A percentile compares a stretch with the other conserved stretches of the same genome.
Conservation (phyloP, 768 basidiomycete species). For the Calocybe gangraenosa region DNA sequence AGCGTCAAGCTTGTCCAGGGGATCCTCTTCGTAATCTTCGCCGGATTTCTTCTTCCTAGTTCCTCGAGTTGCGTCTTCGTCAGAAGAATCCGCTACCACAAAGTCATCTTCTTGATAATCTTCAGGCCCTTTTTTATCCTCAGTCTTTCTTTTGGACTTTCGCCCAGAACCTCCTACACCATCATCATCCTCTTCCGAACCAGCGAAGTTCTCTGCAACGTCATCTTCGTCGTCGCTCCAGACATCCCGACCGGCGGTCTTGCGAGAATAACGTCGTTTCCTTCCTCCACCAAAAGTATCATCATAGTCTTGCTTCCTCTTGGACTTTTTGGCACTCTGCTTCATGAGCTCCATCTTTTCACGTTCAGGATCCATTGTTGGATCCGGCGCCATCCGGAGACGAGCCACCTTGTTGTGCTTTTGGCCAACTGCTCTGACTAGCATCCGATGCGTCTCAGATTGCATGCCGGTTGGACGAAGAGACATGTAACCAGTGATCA, state of each 20-base stretch:
- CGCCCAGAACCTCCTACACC: conserved; percentile 29
- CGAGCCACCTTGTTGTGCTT: conserved; percentile 80
- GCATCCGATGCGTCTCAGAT: conserved; percentile 83
- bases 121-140: conserved; percentile 52
- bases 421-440: conserved; percentile 82
- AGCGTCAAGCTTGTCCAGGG: conserved; percentile 68
- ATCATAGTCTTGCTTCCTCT: conserved; percentile 50
- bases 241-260: conserved; percentile 35
- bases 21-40: conserved; percentile 40
- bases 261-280: conserved; percentile 40
- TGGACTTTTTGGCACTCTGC: conserved; percentile 59
- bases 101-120: conserved; percentile 86
- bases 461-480: conserved; percentile 88
- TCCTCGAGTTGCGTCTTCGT: conserved; percentile 53
- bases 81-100: conserved; percentile 72
- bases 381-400: conserved; percentile 76
- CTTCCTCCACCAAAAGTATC: conserved; percentile 44
- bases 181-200: conserved; percentile 55
- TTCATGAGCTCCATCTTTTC: conserved; percentile 67
- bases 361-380: conserved; percentile 70
- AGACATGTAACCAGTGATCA: conserved; percentile 79
- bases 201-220: conserved; percentile 40
- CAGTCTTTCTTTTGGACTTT: conserved; percentile 44
- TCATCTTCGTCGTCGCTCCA: conserved; percentile 71
- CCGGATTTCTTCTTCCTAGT: conserved; percentile 35